Evolutionary conservation across 352 stramenopile genomes (phyloP).

Genomic region (Hyaloperonospora arabidopsidis): DNA sequence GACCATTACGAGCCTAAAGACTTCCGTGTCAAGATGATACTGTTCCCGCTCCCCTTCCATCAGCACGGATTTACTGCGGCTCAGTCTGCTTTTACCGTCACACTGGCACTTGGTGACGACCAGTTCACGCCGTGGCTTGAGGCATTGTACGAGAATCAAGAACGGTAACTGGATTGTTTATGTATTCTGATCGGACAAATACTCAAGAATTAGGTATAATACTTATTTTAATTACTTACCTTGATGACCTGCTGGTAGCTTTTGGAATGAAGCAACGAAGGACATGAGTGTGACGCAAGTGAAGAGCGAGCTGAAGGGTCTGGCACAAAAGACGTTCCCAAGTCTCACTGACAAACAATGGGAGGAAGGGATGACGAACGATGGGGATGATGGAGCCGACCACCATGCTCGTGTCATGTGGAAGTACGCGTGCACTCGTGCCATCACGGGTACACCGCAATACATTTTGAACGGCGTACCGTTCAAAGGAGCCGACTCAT

Average conservation of each 20-base stretch:
- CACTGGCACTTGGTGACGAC: constrained; percentile 38
- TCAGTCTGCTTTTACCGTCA: constrained; percentile 58
- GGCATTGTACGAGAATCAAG: constrained; percentile 63
- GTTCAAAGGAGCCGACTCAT: constrained; percentile 44
- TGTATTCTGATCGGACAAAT: too few relatives aligned
- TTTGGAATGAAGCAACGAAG: constrained; percentile 67
- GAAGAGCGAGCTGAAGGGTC: constrained; percentile 36
- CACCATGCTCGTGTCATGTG: constrained; percentile 42
- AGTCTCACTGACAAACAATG: constrained; percentile 45
- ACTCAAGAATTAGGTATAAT: too few relatives aligned
- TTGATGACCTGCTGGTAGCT: constrained; percentile 20
- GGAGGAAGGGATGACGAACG: constrained; percentile 58
- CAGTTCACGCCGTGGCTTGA: constrained; percentile 56
- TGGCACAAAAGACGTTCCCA: constrained; percentile 61
- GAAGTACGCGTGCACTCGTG: constrained; percentile 69
- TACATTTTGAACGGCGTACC: constrained; percentile 74
- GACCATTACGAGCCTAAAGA: constrained; percentile 47
- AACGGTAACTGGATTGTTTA: constrained; percentile 13
- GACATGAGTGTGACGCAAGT: constrained; percentile 57
- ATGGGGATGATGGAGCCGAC: constrained; percentile 57
- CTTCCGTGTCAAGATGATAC: constrained; percentile 50
- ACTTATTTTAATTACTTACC: too few relatives aligned
- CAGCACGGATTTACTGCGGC: constrained; percentile 56
- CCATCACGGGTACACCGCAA: constrained; percentile 56
- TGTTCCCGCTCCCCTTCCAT: constrained; percentile 67